phyloP scores from a whole-genome alignment of 148 eudicot species.

The Vaccinium myrtillus region DNA sequence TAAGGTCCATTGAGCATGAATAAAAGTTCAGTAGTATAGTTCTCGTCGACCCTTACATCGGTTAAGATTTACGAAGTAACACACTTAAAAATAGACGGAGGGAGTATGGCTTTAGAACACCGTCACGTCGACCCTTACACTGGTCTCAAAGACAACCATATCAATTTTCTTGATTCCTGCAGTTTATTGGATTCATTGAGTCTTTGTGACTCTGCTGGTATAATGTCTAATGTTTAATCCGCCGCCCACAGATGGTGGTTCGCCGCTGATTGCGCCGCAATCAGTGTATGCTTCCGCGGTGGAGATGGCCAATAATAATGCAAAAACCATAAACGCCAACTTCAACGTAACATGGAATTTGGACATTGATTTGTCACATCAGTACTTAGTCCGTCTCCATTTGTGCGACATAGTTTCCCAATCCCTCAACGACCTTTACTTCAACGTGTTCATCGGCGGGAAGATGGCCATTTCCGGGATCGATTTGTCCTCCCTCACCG shows the following conservation, averaged over 20 bases:
- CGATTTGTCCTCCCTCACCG: conserved; percentile 58
- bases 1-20: too few species aligned
- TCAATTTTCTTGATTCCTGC: not conserved
- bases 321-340: conserved; percentile 35
- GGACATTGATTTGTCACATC: conserved; percentile 38
- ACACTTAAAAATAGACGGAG: not conserved
- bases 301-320: conserved; percentile 61
- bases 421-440: conserved; percentile 60
- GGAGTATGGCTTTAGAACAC: not conserved
- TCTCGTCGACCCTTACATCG: too few species aligned
- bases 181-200: not conserved
- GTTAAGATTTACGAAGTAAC: too few species aligned
- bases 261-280: conserved; percentile 64
- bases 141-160: not conserved
- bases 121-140: not conserved
- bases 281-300: conserved; percentile 61
- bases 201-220: not conserved
- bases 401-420: conserved; percentile 77
- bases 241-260: conserved; percentile 6
- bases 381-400: conserved; percentile 68
- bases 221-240: not conserved
- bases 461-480: conserved; percentile 56
- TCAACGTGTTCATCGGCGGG: conserved; percentile 61
- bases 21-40: too few species aligned
- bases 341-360: conserved; percentile 73